Evolutionary conservation across 2,329 filamentous ascomycete genomes (phyloP), one percentile per base, ranked within the genome.

Genomic region (Diplocarpon rosae): DNA sequence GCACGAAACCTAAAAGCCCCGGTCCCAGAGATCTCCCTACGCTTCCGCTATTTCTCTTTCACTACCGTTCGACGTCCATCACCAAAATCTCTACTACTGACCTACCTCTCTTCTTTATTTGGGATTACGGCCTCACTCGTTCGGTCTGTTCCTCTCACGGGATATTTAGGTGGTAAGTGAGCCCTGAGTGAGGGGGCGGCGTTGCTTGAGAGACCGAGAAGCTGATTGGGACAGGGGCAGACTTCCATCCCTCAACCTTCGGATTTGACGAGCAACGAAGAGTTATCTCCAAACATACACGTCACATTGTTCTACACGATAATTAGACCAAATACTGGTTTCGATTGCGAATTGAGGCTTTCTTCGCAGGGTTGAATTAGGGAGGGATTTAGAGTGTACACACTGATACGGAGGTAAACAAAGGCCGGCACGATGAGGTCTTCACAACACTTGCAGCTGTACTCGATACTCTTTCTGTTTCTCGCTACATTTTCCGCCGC

Each of bases 401-500:
- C 7, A 24, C 7, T 12, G 27, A 31, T 30, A 47, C 44, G 45
- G 37, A 47, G 46, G 50, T 55, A 49, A 54, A 57, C 52, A 57
- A 53, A 43, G 31, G 65, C 51, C 40, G 43, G 44, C 56, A 60
- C 37, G 36, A 78, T 78, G 75, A 73, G 67, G 66, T 61, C 69
- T 50, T 63, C 69, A 51, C 62, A 62, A 39, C 65, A 66, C 39
- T 55, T 75, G 43, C 61, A 69, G 58, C 67, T 69, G 36, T 57
- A 69, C 54, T 62, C 75, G 53, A 68, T 73, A 41, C 52, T 72
- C 44, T 65, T 76, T 52, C 65, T 79, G 35, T 69, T 75, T 28
- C 61, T 78, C 42, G 63, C 71, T 12, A 56, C 58, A 28, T 57
- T 57, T 40, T 44, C 54, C 37, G 50, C 53, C 17, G 68, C 69